phyloP scores from a whole-genome alignment of 2,329 filamentous ascomycete species.

The Colletotrichum sublineola region DNA sequence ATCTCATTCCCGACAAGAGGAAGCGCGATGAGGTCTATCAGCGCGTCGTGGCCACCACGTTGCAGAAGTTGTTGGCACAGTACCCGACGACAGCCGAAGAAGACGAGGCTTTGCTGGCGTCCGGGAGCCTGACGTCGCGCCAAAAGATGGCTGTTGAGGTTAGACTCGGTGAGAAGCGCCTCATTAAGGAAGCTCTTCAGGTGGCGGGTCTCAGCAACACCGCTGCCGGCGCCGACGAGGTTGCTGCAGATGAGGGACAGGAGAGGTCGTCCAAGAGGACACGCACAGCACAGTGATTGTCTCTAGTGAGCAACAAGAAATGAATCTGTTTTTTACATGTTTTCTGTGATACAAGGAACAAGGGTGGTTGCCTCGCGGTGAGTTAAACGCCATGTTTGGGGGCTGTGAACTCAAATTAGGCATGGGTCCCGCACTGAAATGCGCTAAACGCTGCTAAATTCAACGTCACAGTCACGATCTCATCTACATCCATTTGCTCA shows the following conservation, averaged over 20 bases:
- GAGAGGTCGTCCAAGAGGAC: conserved; percentile 50
- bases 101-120: conserved; percentile 55
- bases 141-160: conserved; percentile 75
- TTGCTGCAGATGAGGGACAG: conserved; percentile 45
- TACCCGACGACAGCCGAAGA: conserved; percentile 59
- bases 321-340: not conserved
- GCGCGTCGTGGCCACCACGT: conserved; percentile 54
- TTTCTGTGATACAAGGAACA: not conserved
- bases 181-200: conserved; percentile 66
- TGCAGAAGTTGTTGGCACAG: conserved; percentile 55
- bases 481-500: not conserved
- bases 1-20: conserved; percentile 62
- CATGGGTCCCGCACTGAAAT: not conserved
- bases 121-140: conserved; percentile 50
- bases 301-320: too few relatives aligned
- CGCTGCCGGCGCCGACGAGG: conserved; percentile 40
- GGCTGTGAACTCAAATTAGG: not conserved
- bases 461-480: conserved; percentile 17
- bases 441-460: conserved; percentile 28
- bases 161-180: conserved; percentile 78
- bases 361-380: not conserved
- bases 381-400: not conserved
- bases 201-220: conserved; percentile 47
- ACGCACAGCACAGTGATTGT: conserved; percentile 37
- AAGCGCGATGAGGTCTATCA: conserved; percentile 62